These are phyloP conservation scores for Pholiota adiposa DNA, from an alignment of 1,284 basidiomycete species.

Conservation along the genomic window DNA sequence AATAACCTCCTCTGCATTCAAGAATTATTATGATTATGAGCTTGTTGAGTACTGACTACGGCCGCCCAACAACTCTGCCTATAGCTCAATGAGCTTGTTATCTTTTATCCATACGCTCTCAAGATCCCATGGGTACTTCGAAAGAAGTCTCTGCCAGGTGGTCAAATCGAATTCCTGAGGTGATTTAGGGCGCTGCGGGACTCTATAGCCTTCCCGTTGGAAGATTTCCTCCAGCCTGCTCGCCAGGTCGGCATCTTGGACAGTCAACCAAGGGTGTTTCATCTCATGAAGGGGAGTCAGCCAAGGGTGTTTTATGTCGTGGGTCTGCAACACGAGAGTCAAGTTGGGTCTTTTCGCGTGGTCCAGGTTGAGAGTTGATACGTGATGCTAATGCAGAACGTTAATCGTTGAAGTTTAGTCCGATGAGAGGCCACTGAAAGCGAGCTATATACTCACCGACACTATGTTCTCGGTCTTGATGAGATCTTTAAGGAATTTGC, in stretches of 20 bases:
- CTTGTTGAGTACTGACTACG: not conserved
- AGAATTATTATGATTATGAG: not conserved
- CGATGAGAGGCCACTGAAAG: not conserved
- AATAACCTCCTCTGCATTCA: too few species aligned
- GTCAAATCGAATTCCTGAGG: not conserved
- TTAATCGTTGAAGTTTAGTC: not conserved
- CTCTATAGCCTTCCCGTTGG: not conserved
- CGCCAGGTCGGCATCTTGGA: constrained; percentile 58
- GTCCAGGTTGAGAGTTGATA: constrained; percentile 15
- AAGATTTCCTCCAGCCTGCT: constrained; percentile 33
- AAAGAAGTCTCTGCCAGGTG: not conserved
- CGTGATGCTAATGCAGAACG: constrained; percentile 21
- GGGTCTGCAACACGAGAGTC: constrained; percentile 22
- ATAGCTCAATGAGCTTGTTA: not conserved
- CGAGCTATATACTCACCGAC: constrained; percentile 12
- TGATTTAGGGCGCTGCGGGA: not conserved
- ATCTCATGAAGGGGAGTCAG: constrained; percentile 44
- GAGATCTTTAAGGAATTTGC: constrained; percentile 13
- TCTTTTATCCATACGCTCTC: not conserved
- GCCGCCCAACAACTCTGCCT: not conserved
- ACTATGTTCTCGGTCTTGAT: constrained; percentile 16
- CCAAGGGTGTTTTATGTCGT: constrained; percentile 25
- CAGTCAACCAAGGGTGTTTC: constrained; percentile 41
- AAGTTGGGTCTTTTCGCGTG: constrained; percentile 16
- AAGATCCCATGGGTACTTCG: not conserved